These are phyloP conservation scores for Nemania serpens DNA, from an alignment of 2,329 filamentous ascomycete genomes.

Conservation along the genomic window DNA sequence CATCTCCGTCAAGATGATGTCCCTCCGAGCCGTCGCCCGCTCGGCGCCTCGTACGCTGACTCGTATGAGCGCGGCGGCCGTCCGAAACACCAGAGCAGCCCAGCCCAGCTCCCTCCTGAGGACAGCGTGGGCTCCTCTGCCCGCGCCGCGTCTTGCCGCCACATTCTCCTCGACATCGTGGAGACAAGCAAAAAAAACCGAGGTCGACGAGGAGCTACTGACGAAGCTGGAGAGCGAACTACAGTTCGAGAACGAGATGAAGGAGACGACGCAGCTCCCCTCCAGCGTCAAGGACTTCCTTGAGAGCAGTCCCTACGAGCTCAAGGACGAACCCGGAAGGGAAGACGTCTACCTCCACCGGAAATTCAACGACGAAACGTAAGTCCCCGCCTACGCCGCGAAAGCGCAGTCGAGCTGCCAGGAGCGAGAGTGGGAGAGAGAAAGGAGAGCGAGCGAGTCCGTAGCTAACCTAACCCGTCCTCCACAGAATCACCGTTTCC, in stretches of 20 bases:
- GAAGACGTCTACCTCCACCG: constrained; percentile 87
- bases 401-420: too few relatives aligned
- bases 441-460: background rate
- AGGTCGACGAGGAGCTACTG: constrained; percentile 78
- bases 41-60: constrained; percentile 67
- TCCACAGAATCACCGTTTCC: constrained; percentile 70
- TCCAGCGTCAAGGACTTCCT: constrained; percentile 85
- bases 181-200: constrained; percentile 49
- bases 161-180: constrained; percentile 56
- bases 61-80: constrained; percentile 58
- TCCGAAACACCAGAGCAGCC: constrained; percentile 55
- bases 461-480: constrained; percentile 27
- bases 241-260: constrained; percentile 80
- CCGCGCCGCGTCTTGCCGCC: constrained; percentile 48
- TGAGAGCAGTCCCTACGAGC: constrained; percentile 81
- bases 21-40: constrained; percentile 68
- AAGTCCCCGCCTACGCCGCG: constrained; percentile 42
- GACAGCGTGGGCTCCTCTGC: constrained; percentile 47
- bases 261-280: constrained; percentile 72
- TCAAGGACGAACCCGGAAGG: constrained; percentile 79
- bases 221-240: constrained; percentile 87
- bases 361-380: constrained; percentile 87
- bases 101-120: constrained; percentile 56
- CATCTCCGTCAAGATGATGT: constrained; percentile 67
- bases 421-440: background rate